Evolutionary conservation across 2,329 filamentous ascomycete genomes (phyloP), one percentile per base, ranked within the genome.

Genomic region (Apiospora marii): DNA sequence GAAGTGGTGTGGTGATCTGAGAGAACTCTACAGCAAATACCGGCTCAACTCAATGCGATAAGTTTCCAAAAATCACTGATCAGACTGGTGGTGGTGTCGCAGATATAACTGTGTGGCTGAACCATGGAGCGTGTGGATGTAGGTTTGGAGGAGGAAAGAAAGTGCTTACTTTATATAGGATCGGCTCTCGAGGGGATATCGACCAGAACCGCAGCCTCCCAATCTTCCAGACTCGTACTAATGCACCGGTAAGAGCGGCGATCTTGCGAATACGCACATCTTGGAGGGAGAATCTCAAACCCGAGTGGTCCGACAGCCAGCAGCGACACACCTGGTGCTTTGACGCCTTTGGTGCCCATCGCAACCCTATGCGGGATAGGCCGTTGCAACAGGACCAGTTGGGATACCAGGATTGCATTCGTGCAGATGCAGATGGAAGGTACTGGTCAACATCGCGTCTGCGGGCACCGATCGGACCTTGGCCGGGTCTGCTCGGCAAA

Each of bases 321-420:
- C 34, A 64, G 19, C 58, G 58, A n/a, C 34, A 34, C 10, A n/a
- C 27, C 22, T 61, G 30, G 53, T 37, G 53, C 53, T 41, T 64
- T 41, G 58, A 22, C 37, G 37, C 37, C 37, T 41, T 41, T 41
- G 37, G 37, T n/a, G 58, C 4, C 12, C 58, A 64, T 64, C 58
- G 58, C 58, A 64, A 64, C 58, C 34, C 34, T 24, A 64, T 64
- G 58, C 34, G 58, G 58, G 22, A 64, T 64, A 41, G 58, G 58
- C 22, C 58, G 58, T 41, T 64, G 19, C 34, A 64, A 41, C 58
- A 7, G n/a, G 34, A 41, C 58, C 58, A 64, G 34, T 64, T 64
- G 58, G 58, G 41, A 64, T 10, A n/a, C 22, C 58, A 64, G 34
- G 34, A 30, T 64, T 22, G 22, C 58, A 64, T 19, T 64, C 58